Conservation (phyloP, 2,329 filamentous ascomycete species). For the Fusarium vanettenii region DNA sequence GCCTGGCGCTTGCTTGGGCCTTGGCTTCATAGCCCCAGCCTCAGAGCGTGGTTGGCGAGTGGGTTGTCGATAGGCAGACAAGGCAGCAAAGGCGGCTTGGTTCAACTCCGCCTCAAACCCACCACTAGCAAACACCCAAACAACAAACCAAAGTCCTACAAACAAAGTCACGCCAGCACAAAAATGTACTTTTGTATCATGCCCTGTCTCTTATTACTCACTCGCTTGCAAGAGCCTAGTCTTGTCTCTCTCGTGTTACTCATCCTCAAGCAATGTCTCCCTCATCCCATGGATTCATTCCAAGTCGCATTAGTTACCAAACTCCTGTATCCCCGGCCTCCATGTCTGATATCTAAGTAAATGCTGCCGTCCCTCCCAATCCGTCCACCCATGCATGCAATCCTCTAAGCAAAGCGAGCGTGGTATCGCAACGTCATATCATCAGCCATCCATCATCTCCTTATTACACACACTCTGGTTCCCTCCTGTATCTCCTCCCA, state of each 20-base stretch:
- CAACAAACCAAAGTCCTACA: neutral
- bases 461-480: slow-evolving; percentile 30
- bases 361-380: slow-evolving; percentile 25
- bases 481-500: neutral
- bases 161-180: slow-evolving; percentile 3
- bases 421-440: slow-evolving; percentile 41
- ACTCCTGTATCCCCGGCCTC: slow-evolving; percentile 35
- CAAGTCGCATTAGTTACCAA: slow-evolving; percentile 26
- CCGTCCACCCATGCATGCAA: slow-evolving; percentile 34
- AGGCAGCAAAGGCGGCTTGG: slow-evolving; percentile 27
- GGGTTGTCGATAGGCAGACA: slow-evolving; percentile 33
- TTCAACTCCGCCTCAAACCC: slow-evolving; percentile 26
- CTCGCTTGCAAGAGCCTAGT: neutral
- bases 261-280: neutral
- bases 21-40: neutral
- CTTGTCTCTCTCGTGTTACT: neutral
- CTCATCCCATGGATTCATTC: neutral
- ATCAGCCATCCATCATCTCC: slow-evolving; percentile 30
- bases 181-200: slow-evolving; percentile 27
- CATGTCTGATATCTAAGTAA: slow-evolving; percentile 34
- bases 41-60: slow-evolving; percentile 10
- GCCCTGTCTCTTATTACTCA: neutral
- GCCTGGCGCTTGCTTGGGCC: slow-evolving; percentile 10
- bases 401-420: slow-evolving; percentile 40
- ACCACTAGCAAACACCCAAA: neutral